These are phyloP conservation scores for Phytophthora litchii DNA, from an alignment of 352 stramenopile genomes.

Conservation along the genomic window DNA sequence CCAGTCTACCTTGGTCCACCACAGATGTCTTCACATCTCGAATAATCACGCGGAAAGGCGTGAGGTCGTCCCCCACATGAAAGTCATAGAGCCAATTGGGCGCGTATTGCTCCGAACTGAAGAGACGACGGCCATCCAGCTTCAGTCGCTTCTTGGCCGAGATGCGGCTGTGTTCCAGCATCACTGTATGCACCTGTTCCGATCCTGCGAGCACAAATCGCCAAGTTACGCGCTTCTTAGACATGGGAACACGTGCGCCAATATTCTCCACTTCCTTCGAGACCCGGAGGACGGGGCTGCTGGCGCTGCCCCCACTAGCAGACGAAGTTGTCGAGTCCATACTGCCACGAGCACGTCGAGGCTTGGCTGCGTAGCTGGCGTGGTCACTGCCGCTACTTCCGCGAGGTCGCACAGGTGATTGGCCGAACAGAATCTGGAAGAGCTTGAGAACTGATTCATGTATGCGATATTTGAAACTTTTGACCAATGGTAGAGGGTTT, in stretches of 20 bases:
- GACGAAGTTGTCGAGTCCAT: constrained; percentile 38
- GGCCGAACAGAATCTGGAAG: constrained; percentile 16
- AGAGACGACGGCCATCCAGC: constrained; percentile 77
- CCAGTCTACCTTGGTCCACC: constrained; percentile 69
- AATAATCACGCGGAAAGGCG: constrained; percentile 70
- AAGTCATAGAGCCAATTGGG: constrained; percentile 87
- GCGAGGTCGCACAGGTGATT: constrained; percentile 45
- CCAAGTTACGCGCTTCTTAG: constrained; percentile 88
- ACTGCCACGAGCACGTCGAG: constrained; percentile 37
- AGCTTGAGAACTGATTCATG: constrained; percentile 8
- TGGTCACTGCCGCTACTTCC: constrained; percentile 29
- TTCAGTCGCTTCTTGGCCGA: constrained; percentile 85
- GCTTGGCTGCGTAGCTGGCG: constrained; percentile 23
- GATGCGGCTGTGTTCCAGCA: constrained; percentile 84
- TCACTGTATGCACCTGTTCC: constrained; percentile 84
- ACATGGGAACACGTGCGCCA: constrained; percentile 74
- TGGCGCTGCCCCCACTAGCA: constrained; percentile 20
- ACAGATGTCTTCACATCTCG: constrained; percentile 76
- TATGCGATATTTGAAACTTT: constrained; percentile 13
- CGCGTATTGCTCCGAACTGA: constrained; percentile 71
- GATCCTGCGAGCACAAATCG: constrained; percentile 79
- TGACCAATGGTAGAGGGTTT: constrained; percentile 11
- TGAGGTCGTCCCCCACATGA: constrained; percentile 44
- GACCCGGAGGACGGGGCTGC: constrained; percentile 62
- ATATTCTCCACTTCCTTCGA: constrained; percentile 84